Percentiles rank a stretch among this genome's conserved stretches.
phyloP scores from a whole-genome alignment of 768 basidiomycete genomes.

The Tremella yokohamensis region DNA sequence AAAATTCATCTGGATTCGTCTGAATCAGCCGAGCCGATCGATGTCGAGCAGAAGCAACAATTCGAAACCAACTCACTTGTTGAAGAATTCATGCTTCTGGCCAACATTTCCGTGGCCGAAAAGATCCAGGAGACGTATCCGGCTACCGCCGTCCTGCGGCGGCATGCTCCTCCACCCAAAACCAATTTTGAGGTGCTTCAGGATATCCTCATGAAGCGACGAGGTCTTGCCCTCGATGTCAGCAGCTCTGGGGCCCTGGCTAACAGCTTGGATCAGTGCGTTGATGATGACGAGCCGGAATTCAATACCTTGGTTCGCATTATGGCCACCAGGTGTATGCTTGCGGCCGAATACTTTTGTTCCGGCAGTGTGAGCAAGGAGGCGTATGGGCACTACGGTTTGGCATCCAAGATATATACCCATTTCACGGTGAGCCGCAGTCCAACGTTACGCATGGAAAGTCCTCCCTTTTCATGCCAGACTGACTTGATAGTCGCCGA shows the following conservation, averaged over 20 bases:
- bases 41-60: conserved; percentile 91
- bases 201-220: conserved; percentile 82
- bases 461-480: no score
- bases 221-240: conserved; percentile 77
- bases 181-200: conserved; percentile 94
- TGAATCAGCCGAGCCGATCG: conserved; percentile 91
- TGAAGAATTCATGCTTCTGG: conserved; percentile 98
- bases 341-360: conserved; percentile 96
- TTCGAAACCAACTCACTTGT: conserved; percentile 93
- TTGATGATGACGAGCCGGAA: conserved; percentile 69
- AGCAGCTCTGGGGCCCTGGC: conserved; percentile 88
- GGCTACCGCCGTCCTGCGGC: conserved; percentile 89
- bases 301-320: conserved; percentile 98
- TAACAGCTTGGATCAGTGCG: conserved; percentile 76
- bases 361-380: conserved; percentile 88
- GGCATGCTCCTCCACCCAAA: conserved; percentile 84
- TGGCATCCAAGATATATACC: conserved; percentile 96
- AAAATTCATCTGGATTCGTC: conserved; percentile 91
- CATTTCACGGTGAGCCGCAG: conserved; percentile 68
- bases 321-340: conserved; percentile 98
- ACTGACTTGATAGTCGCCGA: conserved; percentile 63
- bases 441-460: no score
- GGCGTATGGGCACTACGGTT: conserved; percentile 92
- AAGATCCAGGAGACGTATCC: conserved; percentile 94
- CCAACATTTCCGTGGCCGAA: conserved; percentile 87